A percentile compares a stretch with the other conserved stretches of the same genome.
Evolutionary conservation across 495 filamentous ascomycete genomes (phyloP).

Genomic region (Staphylotrichum longicolle): DNA sequence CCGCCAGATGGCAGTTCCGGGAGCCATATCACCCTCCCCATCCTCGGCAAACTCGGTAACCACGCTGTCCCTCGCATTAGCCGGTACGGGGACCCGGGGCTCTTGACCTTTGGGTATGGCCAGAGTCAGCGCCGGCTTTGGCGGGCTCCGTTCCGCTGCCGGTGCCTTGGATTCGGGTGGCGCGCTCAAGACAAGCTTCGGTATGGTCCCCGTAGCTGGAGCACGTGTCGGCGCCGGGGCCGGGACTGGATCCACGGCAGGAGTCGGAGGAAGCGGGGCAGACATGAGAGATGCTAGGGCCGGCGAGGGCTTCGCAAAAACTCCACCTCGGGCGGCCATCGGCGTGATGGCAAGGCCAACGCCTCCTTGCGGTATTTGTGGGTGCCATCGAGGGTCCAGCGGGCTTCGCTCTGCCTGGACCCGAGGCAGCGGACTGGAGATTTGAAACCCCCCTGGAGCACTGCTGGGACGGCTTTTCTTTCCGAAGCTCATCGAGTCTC

Average conservation of each 20-base stretch:
- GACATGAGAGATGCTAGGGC: background rate
- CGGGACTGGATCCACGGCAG: background rate
- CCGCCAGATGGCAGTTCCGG: slow-evolving; percentile 40
- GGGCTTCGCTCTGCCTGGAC: slow-evolving; percentile 26
- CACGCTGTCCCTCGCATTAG: slow-evolving; percentile 38
- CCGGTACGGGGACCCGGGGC: slow-evolving; percentile 7
- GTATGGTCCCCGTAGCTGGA: background rate
- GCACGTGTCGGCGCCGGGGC: background rate
- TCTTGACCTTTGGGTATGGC: slow-evolving; percentile 30
- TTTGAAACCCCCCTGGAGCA: slow-evolving; percentile 25
- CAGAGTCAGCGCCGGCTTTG: slow-evolving; percentile 36
- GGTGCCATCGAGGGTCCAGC: slow-evolving; percentile 27
- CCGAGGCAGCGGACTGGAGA: slow-evolving; percentile 38
- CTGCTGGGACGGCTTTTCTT: slow-evolving; percentile 18
- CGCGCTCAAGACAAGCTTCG: slow-evolving; percentile 9
- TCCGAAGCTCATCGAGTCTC: slow-evolving; percentile 34
- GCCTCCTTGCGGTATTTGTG: slow-evolving; percentile 9
- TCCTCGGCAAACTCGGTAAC: slow-evolving; percentile 51
- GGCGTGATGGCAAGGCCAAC: slow-evolving; percentile 45
- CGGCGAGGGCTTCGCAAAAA: slow-evolving; percentile 4
- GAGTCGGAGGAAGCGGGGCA: background rate
- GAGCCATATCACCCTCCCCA: slow-evolving; percentile 37
- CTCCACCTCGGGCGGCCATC: slow-evolving; percentile 1
- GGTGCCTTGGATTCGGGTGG: slow-evolving; percentile 24
- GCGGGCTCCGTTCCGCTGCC: slow-evolving; percentile 26